A percentile compares a stretch with the other conserved stretches of the same genome.
Conservation (phyloP, 768 basidiomycete genomes). For the Suillus brevipes region DNA sequence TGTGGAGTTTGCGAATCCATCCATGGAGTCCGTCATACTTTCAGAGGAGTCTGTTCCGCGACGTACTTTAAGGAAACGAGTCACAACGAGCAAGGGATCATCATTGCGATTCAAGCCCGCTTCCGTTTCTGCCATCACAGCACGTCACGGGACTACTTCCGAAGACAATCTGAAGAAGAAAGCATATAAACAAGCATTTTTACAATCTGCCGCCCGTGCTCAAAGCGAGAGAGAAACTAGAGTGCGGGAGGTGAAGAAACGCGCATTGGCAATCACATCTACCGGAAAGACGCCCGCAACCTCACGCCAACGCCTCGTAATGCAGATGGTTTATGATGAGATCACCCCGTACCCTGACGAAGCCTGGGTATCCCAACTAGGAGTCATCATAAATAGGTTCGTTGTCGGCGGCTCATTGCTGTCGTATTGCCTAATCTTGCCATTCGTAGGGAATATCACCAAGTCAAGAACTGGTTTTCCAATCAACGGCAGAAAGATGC, state of each 20-base stretch:
- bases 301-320: conserved; percentile 54
- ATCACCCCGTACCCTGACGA: conserved; percentile 67
- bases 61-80: conserved; percentile 30
- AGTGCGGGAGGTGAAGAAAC: conserved; percentile 33
- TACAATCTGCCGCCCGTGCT: conserved; percentile 21
- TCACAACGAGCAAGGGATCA: conserved; percentile 24
- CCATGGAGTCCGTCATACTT: conserved; percentile 28
- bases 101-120: conserved; percentile 26
- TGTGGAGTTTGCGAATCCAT: conserved; percentile 21
- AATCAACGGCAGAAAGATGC: conserved; percentile 57
- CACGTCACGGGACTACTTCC: conserved; percentile 27
- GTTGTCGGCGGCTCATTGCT: conserved; percentile 9
- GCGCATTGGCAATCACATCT: conserved; percentile 34
- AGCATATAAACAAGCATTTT: conserved; percentile 23
- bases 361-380: conserved; percentile 59
- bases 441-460: conserved; percentile 49
- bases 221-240: conserved; percentile 31
- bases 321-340: conserved; percentile 64
- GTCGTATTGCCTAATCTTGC: conserved; percentile 11
- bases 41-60: conserved; percentile 20
- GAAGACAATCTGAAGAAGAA: conserved; percentile 32
- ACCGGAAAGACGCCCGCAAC: conserved; percentile 50
- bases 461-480: conserved; percentile 69
- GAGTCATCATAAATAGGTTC: conserved; percentile 57
- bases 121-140: conserved; percentile 21